These are phyloP conservation scores for Cystobasidium sp. DNA, from an alignment of 1,284 basidiomycete genomes.

Conservation along the genomic window DNA sequence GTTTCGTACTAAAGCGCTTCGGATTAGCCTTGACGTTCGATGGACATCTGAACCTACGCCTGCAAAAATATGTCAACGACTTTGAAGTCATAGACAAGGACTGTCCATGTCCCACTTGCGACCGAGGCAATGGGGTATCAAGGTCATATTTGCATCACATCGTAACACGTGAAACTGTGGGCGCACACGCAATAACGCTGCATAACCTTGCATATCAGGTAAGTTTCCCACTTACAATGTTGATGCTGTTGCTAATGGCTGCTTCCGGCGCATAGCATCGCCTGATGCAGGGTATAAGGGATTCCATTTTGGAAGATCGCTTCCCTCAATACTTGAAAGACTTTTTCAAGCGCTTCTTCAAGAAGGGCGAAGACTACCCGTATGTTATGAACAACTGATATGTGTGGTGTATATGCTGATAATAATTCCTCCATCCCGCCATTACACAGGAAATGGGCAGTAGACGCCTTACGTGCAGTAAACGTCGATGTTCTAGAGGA, in stretches of 20 bases:
- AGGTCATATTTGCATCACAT: slow-evolving; percentile 74
- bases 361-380: slow-evolving; percentile 46
- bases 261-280: slow-evolving; percentile 60
- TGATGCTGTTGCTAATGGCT: not conserved
- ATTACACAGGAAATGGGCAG: slow-evolving; percentile 46
- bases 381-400: slow-evolving; percentile 19
- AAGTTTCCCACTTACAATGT: slow-evolving; percentile 41
- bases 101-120: slow-evolving; percentile 80
- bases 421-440: too few relatives aligned
- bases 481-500: slow-evolving; percentile 47
- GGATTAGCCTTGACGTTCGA: slow-evolving; percentile 78
- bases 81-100: slow-evolving; percentile 70
- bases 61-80: slow-evolving; percentile 71
- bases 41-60: slow-evolving; percentile 78
- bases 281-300: slow-evolving; percentile 75
- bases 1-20: slow-evolving; percentile 62
- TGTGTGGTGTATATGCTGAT: not conserved
- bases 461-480: slow-evolving; percentile 48
- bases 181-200: slow-evolving; percentile 64
- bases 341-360: slow-evolving; percentile 72
- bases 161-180: slow-evolving; percentile 74
- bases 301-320: slow-evolving; percentile 72
- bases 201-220: slow-evolving; percentile 59
- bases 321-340: slow-evolving; percentile 74
- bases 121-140: slow-evolving; percentile 62